Evolutionary conservation across 2,329 filamentous ascomycete species (phyloP), one percentile per base, ranked within the genome.

Genomic region (Daldinia sp.): DNA sequence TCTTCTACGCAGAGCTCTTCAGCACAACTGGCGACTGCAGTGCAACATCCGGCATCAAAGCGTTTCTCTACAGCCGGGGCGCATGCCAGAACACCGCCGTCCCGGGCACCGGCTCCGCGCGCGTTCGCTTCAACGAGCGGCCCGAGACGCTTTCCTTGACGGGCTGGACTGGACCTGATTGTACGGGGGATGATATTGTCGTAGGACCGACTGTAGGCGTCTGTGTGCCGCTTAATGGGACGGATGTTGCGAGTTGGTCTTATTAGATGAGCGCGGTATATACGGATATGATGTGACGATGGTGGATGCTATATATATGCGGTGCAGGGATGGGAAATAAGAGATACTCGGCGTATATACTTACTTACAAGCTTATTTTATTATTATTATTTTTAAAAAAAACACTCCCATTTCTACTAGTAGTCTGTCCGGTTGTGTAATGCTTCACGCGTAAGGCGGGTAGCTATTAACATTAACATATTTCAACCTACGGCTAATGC

Each of bases 1-100:
- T 43, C 39, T 43, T 43, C 39, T 43, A 23, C 37, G 37, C 37
- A 3, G 3, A 43, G 19, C 19, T 43, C 19, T 43, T 43, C 19
- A 43, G 37, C 37, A 8, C 19, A 1, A 21, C 19, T 4, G n/a
- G 47, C 6, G 47, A 57, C 51, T 64, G 61, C 47, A 49, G 48
- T 47, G 30, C 17, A 1, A 61, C 57, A 1, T 19, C 41, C 25
- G 57, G 37, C 32, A 17, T 53, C n/a, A 47, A 45, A 6, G 51
- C 51, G 3, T 64, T 61, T 34, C 37, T 64, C 3, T 61, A 64
- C 45, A 53, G 51, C 47, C 37, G 56, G 19, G 57, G 61, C 27
- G 52, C 45, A 23, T 64, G 61, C 51, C 61, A 57, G 50, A 64
- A 57, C 47, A 27, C 30, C 10, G 30, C 47, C 1, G 13, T 57